Percentiles rank a stretch among this genome's conserved stretches.
These are phyloP conservation scores for Fusarium coffeatum DNA, from an alignment of 2,329 filamentous ascomycete genomes.

Conservation along the genomic window DNA sequence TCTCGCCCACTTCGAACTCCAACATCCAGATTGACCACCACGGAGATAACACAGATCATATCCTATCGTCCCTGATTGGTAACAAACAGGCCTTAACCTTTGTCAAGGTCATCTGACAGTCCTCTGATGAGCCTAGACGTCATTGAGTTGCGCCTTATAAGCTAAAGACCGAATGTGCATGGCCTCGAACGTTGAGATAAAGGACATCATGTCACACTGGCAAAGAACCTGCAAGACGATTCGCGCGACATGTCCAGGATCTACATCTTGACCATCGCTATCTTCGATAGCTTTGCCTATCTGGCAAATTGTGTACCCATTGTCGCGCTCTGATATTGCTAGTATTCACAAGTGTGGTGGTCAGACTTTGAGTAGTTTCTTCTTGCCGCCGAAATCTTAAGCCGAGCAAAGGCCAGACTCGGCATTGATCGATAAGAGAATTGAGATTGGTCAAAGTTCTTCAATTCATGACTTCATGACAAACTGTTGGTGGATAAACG, in stretches of 20 bases:
- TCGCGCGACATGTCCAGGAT: slow-evolving; percentile 14
- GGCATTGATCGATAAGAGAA: slow-evolving; percentile 15
- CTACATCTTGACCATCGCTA: slow-evolving; percentile 2
- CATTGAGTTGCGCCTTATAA: slow-evolving; percentile 6
- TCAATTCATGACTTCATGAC: slow-evolving; percentile 3
- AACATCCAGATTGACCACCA: neutral
- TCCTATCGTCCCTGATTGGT: slow-evolving; percentile 1
- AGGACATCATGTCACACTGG: neutral
- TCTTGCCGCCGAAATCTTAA: slow-evolving; percentile 7
- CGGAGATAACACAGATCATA: slow-evolving; percentile 5
- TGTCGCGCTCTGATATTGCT: neutral
- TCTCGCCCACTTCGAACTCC: neutral
- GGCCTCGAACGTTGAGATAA: slow-evolving; percentile 2
- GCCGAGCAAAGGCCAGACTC: slow-evolving; percentile 23
- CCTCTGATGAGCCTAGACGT: slow-evolving; percentile 12
- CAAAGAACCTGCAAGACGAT: slow-evolving; percentile 5
- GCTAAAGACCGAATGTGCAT: slow-evolving; percentile 4
- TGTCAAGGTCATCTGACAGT: slow-evolving; percentile 31
- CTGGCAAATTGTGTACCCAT: slow-evolving; percentile 9
- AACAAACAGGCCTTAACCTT: neutral
- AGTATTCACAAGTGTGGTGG: slow-evolving; percentile 12
- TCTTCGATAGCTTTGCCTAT: slow-evolving; percentile 1
- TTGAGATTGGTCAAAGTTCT: slow-evolving; percentile 7
- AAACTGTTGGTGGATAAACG: slow-evolving; percentile 8
- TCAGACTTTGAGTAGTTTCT: slow-evolving; percentile 23